phyloP scores from a whole-genome alignment of 2,329 filamentous ascomycete genomes.

The Diplodia mutila region DNA sequence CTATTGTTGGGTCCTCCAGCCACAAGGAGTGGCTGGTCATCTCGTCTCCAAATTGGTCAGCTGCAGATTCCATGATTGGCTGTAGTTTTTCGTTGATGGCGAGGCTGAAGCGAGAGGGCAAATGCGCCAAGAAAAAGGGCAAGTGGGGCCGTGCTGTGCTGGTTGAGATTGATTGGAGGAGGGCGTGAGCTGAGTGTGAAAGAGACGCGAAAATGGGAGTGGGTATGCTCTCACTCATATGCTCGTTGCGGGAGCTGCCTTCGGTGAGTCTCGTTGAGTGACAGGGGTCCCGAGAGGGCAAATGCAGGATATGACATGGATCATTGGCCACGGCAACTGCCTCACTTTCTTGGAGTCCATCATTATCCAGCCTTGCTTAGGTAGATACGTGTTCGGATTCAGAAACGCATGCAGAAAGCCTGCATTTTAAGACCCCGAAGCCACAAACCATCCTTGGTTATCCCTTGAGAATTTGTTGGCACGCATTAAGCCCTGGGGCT shows the following conservation, averaged over 20 bases:
- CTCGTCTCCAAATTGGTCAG: neutral
- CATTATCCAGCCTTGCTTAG: too few relatives aligned
- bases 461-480: neutral
- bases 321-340: too few relatives aligned
- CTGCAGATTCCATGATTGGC: neutral
- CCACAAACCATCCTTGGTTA: too few relatives aligned
- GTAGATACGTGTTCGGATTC: too few relatives aligned
- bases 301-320: neutral
- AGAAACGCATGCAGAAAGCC: too few relatives aligned
- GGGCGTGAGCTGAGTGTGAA: too few relatives aligned
- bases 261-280: neutral
- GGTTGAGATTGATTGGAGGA: neutral
- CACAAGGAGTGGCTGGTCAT: neutral
- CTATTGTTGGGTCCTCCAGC: neutral
- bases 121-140: conserved; percentile 7
- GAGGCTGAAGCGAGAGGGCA: neutral
- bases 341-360: too few relatives aligned
- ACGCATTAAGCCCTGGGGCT: neutral
- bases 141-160: neutral
- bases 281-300: neutral
- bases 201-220: neutral
- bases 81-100: neutral
- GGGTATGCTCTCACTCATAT: neutral
- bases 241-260: too few relatives aligned
- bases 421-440: too few relatives aligned